Percentiles rank a stretch among this genome's conserved stretches.
phyloP scores from a whole-genome alignment of 495 filamentous ascomycete genomes.

The Glarea lozoyensis region DNA sequence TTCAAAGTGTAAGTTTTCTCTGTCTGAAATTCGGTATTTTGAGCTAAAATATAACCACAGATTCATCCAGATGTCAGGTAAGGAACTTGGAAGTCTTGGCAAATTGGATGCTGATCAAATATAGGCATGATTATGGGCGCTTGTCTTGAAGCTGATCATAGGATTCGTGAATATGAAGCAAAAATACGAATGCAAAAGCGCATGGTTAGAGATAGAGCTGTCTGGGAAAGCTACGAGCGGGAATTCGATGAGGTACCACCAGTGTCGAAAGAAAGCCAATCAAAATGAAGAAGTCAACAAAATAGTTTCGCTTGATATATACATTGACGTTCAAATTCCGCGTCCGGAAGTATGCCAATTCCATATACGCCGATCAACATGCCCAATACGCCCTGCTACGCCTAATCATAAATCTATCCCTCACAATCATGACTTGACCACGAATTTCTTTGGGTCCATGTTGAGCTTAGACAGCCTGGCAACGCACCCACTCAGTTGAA shows the following conservation, averaged over 20 bases:
- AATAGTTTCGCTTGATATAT: too few relatives aligned
- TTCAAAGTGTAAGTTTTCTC: slow-evolving; percentile 66
- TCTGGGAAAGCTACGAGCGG: slow-evolving; percentile 45
- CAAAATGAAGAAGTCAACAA: slow-evolving; percentile 4
- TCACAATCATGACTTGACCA: slow-evolving; percentile 30
- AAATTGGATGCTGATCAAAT: not conserved
- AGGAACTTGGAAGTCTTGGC: not conserved
- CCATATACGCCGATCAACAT: slow-evolving; percentile 6
- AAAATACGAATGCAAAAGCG: slow-evolving; percentile 54
- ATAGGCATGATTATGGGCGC: slow-evolving; percentile 67
- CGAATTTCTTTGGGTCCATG: slow-evolving; percentile 86
- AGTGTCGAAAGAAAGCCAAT: slow-evolving; percentile 7
- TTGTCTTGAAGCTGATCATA: slow-evolving; percentile 73
- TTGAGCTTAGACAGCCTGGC: slow-evolving; percentile 86
- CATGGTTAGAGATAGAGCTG: slow-evolving; percentile 49
- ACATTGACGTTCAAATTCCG: too few relatives aligned
- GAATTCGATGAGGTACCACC: slow-evolving; percentile 23
- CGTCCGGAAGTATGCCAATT: too few relatives aligned
- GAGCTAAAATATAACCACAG: slow-evolving; percentile 29
- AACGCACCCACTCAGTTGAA: slow-evolving; percentile 88
- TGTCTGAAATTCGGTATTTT: slow-evolving; percentile 1
- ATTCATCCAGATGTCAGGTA: slow-evolving; percentile 75
- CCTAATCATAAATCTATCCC: slow-evolving; percentile 14
- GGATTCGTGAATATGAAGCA: slow-evolving; percentile 60
- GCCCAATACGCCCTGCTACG: slow-evolving; percentile 10